Conservation (phyloP, 2,329 filamentous ascomycete genomes). For the Metarhizium album region DNA sequence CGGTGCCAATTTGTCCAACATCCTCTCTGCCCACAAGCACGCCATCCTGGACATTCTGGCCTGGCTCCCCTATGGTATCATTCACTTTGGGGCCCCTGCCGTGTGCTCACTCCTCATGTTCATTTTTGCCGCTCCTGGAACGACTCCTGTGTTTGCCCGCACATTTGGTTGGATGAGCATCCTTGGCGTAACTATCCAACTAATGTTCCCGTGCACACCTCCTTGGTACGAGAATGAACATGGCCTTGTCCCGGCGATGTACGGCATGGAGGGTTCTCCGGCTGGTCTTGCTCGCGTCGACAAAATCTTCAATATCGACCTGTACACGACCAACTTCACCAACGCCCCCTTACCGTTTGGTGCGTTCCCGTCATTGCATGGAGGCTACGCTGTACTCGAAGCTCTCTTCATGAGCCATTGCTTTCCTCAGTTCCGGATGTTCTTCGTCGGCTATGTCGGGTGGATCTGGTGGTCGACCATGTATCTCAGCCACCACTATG, state of each 20-base stretch:
- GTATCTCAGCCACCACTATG: slow-evolving; percentile 96
- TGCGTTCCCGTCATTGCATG: slow-evolving; percentile 88
- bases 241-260: slow-evolving; percentile 82
- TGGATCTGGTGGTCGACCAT: slow-evolving; percentile 99
- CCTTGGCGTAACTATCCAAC: slow-evolving; percentile 74
- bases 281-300: slow-evolving; percentile 85
- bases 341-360: slow-evolving; percentile 88
- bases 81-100: slow-evolving; percentile 79
- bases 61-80: slow-evolving; percentile 86
- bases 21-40: slow-evolving; percentile 81
- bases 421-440: slow-evolving; percentile 70
- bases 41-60: slow-evolving; percentile 76
- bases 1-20: slow-evolving; percentile 90
- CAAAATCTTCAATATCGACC: slow-evolving; percentile 76
- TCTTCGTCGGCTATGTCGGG: slow-evolving; percentile 74
- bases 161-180: slow-evolving; percentile 92
- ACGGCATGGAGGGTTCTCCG: slow-evolving; percentile 81
- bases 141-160: slow-evolving; percentile 72
- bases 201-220: slow-evolving; percentile 85
- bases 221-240: slow-evolving; percentile 96
- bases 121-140: slow-evolving; percentile 78
- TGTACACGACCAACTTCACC: slow-evolving; percentile 88
- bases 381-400: slow-evolving; percentile 78
- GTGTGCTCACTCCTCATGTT: slow-evolving; percentile 73
- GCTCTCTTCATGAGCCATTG: slow-evolving; percentile 87